Base-by-base conservation (phyloP, 176 grass and related monocot species). In the Phoenix roebelenii region DNA sequence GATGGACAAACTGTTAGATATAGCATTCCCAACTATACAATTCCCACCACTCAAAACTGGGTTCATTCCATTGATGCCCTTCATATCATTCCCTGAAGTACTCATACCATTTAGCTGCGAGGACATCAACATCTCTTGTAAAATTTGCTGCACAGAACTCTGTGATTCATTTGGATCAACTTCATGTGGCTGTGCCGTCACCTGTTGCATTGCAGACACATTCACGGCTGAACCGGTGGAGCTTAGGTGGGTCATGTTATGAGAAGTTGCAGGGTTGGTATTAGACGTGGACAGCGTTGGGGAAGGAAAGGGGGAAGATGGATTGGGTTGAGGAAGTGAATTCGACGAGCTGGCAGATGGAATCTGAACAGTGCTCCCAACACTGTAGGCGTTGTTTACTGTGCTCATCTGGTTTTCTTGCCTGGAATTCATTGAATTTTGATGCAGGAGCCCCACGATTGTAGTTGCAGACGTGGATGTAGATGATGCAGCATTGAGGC, bases 61-160 rank as follows among this genome's bases (percentile, higher is more conserved):
- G 7, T 66, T 55, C 23, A 87, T 59, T 15, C 81, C 81, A 25
- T 92, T 98, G 15, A 83, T 72, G 65, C 80, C 71, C 76, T 85
- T 92, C 67, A 71, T 62, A 57, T 77, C 80, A 70, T 74, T 85
- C 14, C 67, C 84, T 24, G 57, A 60, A 9, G 72, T 30, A 15
- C 63, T 58, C 60, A 74, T 49, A 55, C 85, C 81, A 57, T 92
- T 98, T 70, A 85, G 64, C 65, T 88, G 84, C 16, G 88, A 65
- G 19, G 93, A 83, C 87, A 98, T 85, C 89, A 91, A 83, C 75
- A 98, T 63, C 56, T 83, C 84, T 57, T 98, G 87, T 59, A 98
- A 65, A 35, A 98, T 92, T 77, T 73, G 83, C 73, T 98, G 76
- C 50, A 98, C 93, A 0, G 87, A 98, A 30, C 87, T 92, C 63